Conservation (phyloP, 352 stramenopile species). For the Thalassiosira allenii region DNA sequence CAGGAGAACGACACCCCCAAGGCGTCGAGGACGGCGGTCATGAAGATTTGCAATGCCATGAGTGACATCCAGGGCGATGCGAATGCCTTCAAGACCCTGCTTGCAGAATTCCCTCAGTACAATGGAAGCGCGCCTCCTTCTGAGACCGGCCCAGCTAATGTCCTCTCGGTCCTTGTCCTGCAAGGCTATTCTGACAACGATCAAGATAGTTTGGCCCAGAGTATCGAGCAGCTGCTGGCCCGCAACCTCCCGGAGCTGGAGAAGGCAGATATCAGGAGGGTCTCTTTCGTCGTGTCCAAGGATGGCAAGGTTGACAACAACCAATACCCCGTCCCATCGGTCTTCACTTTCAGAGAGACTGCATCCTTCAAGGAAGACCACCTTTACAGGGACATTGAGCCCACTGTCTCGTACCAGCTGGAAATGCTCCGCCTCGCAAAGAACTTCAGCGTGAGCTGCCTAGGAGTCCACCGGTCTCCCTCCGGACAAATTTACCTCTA, state of each 20-base stretch:
- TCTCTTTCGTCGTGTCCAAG: constrained; percentile 85
- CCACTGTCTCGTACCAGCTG: constrained; percentile 97
- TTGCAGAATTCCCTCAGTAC: constrained; percentile 83
- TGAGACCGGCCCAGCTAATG: constrained; percentile 81
- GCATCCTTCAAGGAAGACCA: constrained; percentile 96
- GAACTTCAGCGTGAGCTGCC: constrained; percentile 96
- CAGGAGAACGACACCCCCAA: constrained; percentile 68
- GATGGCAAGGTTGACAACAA: constrained; percentile 42
- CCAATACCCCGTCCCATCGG: constrained; percentile 75
- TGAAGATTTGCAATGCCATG: constrained; percentile 90
- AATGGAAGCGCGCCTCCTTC: constrained; percentile 45
- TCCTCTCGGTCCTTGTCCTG: constrained; percentile 86
- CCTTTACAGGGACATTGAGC: constrained; percentile 98
- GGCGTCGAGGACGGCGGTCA: constrained; percentile 79
- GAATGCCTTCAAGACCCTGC: constrained; percentile 65
- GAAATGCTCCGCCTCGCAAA: constrained; percentile 93
- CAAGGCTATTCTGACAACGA: constrained; percentile 59
- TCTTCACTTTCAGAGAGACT: constrained; percentile 90
- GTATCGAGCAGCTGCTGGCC: constrained; percentile 73
- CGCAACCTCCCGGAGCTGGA: constrained; percentile 69
- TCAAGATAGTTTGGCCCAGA: constrained; percentile 65
- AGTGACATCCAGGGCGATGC: constrained; percentile 75
- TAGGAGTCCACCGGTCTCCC: constrained; percentile 91
- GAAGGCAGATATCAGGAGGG: constrained; percentile 81
- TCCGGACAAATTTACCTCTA: constrained; percentile 98